Evolutionary conservation across 768 basidiomycete genomes (phyloP).

Genomic region (Pisolithus tinctorius): DNA sequence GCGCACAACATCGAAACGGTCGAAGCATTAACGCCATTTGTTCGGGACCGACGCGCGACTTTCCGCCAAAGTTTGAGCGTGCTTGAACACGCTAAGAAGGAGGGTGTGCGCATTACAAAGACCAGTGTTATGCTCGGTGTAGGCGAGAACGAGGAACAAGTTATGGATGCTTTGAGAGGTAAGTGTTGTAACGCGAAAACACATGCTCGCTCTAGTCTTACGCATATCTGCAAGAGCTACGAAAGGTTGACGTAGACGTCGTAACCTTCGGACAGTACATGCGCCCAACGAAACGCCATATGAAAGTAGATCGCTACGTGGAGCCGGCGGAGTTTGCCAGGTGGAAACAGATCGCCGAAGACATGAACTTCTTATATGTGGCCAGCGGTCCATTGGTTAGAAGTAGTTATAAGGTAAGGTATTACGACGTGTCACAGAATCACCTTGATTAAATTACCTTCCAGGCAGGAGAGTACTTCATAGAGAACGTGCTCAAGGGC

Average conservation of each 20-base stretch:
- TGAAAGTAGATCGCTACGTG: conserved; percentile 98
- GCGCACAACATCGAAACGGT: conserved; percentile 97
- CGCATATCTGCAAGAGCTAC: conserved; percentile 56
- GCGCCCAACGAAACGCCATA: conserved; percentile 97
- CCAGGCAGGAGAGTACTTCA: conserved; percentile 94
- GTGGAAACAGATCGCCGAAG: conserved; percentile 88
- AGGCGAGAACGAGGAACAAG: conserved; percentile 80
- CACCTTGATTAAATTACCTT: conserved; percentile 2
- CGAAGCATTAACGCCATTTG: conserved; percentile 90
- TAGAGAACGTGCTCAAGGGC: conserved; percentile 79
- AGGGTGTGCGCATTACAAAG: conserved; percentile 86
- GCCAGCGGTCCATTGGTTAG: conserved; percentile 94
- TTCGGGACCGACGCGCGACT: conserved; percentile 90
- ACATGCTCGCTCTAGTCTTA: conserved; percentile 1
- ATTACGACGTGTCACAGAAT: not conserved
- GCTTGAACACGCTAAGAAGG: conserved; percentile 74
- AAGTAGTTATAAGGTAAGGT: conserved; percentile 89
- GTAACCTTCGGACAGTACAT: conserved; percentile 99
- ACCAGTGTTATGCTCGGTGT: conserved; percentile 99
- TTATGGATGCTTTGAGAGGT: conserved; percentile 82
- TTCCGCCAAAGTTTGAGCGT: conserved; percentile 82
- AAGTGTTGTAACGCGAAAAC: conserved; percentile 13
- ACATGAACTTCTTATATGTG: conserved; percentile 94
- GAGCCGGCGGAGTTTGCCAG: conserved; percentile 87
- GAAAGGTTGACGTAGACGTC: conserved; percentile 86